phyloP scores from a whole-genome alignment of 495 filamentous ascomycete genomes.

The Alectoria sarmentosa region DNA sequence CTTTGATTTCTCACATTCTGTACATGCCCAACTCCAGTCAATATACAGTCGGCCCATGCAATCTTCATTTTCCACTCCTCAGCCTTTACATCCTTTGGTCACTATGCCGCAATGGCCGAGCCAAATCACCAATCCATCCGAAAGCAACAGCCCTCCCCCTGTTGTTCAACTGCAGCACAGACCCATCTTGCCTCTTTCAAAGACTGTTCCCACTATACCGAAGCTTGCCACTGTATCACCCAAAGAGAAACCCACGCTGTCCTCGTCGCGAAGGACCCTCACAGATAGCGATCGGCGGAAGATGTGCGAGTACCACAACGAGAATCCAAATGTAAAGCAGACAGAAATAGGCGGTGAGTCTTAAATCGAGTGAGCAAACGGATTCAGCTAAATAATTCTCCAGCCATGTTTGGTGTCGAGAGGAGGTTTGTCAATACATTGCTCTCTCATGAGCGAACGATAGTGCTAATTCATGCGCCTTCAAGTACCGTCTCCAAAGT shows the following conservation, averaged over 20 bases:
- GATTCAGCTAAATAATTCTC: slow-evolving; percentile 26
- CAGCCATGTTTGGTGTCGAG: slow-evolving; percentile 93
- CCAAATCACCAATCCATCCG: slow-evolving; percentile 44
- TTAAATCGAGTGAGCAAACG: slow-evolving; percentile 17
- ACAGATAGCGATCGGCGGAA: slow-evolving; percentile 85
- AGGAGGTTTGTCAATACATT: slow-evolving; percentile 59
- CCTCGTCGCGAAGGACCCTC: slow-evolving; percentile 78
- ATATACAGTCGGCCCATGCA: slow-evolving; percentile 34
- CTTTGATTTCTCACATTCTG: slow-evolving; percentile 35
- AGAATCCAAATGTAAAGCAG: slow-evolving; percentile 92
- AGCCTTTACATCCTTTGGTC: slow-evolving; percentile 42
- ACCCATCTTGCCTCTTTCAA: slow-evolving; percentile 33
- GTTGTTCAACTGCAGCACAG: slow-evolving; percentile 25
- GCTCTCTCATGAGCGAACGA: background rate
- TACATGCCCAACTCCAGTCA: slow-evolving; percentile 36
- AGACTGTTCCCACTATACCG: slow-evolving; percentile 42
- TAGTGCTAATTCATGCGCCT: slow-evolving; percentile 8
- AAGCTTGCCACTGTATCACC: slow-evolving; percentile 43
- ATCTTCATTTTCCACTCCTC: slow-evolving; percentile 35
- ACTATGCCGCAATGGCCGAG: slow-evolving; percentile 46
- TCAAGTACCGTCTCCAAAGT: slow-evolving; percentile 95
- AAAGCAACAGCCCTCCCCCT: slow-evolving; percentile 33
- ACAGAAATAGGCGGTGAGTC: slow-evolving; percentile 89
- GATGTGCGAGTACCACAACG: slow-evolving; percentile 95
- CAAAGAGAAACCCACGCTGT: slow-evolving; percentile 43